Evolutionary conservation across 2,329 filamentous ascomycete species (phyloP).

Genomic region (Cercospora sp.): DNA sequence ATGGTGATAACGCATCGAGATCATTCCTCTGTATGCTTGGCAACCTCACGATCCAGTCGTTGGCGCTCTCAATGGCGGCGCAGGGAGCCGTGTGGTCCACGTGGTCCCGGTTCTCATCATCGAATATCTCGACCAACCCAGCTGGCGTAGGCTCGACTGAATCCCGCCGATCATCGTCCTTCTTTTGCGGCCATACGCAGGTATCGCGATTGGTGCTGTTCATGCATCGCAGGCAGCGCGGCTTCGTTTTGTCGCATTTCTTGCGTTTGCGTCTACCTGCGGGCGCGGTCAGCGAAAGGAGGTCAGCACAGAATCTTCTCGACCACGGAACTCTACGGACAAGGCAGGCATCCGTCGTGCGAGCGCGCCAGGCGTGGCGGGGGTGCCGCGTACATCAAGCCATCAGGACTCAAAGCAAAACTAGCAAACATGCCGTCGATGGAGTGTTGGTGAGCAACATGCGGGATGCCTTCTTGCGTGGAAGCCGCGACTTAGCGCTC

Average conservation of each 20-base stretch:
- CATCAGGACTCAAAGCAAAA: conserved; percentile 22
- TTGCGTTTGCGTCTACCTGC: conserved; percentile 30
- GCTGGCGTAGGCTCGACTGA: background rate
- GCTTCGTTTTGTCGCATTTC: conserved; percentile 24
- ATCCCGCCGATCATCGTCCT: background rate
- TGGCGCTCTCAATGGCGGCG: background rate
- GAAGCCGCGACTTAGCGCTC: conserved; percentile 1
- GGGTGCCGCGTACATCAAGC: conserved; percentile 8
- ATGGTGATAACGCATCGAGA: conserved; percentile 6
- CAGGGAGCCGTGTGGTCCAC: background rate
- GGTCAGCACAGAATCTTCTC: background rate
- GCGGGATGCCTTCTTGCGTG: conserved; percentile 1
- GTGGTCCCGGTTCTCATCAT: background rate
- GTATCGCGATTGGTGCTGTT: conserved; percentile 23
- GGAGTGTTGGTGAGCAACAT: background rate
- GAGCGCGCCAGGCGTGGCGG: conserved; percentile 13
- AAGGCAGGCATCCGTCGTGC: conserved; percentile 23
- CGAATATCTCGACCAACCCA: background rate
- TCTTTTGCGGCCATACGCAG: conserved; percentile 18
- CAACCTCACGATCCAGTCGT: background rate
- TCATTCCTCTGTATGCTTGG: background rate
- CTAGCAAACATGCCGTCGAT: conserved; percentile 21
- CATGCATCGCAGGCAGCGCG: conserved; percentile 24
- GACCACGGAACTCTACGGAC: conserved; percentile 16
- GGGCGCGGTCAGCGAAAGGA: background rate